Evolutionary conservation across 2,329 filamentous ascomycete genomes (phyloP), one percentile per base, ranked within the genome.

Genomic region (Aspergillus costaricaensis): DNA sequence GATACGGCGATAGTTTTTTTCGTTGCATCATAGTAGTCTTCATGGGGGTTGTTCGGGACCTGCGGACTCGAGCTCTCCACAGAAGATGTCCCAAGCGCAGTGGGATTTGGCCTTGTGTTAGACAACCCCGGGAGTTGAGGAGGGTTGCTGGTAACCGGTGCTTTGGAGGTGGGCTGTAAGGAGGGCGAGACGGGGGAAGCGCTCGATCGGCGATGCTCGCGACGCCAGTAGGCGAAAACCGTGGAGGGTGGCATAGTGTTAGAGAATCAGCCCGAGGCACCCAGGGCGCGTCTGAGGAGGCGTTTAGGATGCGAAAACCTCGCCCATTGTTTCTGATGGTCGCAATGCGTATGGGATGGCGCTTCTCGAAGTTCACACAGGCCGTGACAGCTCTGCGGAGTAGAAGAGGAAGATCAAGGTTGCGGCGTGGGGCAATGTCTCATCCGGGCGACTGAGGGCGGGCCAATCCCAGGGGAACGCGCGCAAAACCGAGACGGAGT

Each of bases 161-260:
- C 63, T 61, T 66, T 72, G 25, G 62, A 58, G 54, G 61, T 61
- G 63, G 64, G 62, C 56, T 67, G 64, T 38, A 65, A 59, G 61
- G 68, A 65, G 27, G 68, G 65, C 21, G 68, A 62, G 59, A 68
- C 65, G 59, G 71, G 72, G 32, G 69, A 67, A 39, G 70, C 70
- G 62, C 67, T 72, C 36, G 70, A 72, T 56, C 74, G 74, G 63
- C 74, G 74, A 59, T 76, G 73, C 53, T 76, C 74, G 62, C 74
- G 74, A 57, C 75, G 74, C 74, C 72, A 76, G 61, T 77, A 77
- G 25, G 74, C 75, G 62, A 77, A 77, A 50, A 77, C 75, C 19
- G 74, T 72, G 43, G 74, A 76, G 3, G 74, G 70, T 6, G 73
- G 67, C 75, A 77, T 77, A 62, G 25, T 68, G 51, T 14, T 36